These are phyloP conservation scores for Garcia nutans DNA, from an alignment of 345 rosid genomes.

Conservation along the genomic window DNA sequence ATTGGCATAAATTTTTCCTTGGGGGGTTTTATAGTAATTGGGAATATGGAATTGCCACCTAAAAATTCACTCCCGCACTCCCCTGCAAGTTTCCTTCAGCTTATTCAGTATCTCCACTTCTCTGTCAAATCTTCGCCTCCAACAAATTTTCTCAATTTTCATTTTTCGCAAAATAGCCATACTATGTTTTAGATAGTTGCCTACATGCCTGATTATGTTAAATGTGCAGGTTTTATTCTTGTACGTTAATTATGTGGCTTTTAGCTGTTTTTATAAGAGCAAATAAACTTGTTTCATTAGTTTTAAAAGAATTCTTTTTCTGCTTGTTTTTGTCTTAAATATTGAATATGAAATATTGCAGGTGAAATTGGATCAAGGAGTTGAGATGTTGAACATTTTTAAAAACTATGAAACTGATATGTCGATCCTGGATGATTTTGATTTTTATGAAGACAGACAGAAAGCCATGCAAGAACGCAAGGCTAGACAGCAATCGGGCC, in stretches of 20 bases:
- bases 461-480: conserved; percentile 63
- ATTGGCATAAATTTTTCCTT: not conserved
- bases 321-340: conserved; percentile 12
- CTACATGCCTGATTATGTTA: not conserved
- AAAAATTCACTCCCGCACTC: not conserved
- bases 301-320: not conserved
- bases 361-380: conserved; percentile 69
- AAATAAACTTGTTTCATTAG: not conserved
- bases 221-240: too few species aligned
- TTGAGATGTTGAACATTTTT: conserved; percentile 65
- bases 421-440: conserved; percentile 74
- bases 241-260: not conserved
- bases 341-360: conserved; percentile 23
- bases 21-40: not conserved
- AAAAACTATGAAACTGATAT: conserved; percentile 44
- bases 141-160: not conserved
- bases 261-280: not conserved
- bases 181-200: not conserved
- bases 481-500: conserved; percentile 43
- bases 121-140: not conserved
- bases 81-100: not conserved
- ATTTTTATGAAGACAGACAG: conserved; percentile 77
- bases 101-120: not conserved
- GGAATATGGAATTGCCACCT: not conserved
- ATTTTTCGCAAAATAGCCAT: not conserved